These are phyloP conservation scores for Daphne laureola DNA, from an alignment of 441 rosid species.

Conservation along the genomic window DNA sequence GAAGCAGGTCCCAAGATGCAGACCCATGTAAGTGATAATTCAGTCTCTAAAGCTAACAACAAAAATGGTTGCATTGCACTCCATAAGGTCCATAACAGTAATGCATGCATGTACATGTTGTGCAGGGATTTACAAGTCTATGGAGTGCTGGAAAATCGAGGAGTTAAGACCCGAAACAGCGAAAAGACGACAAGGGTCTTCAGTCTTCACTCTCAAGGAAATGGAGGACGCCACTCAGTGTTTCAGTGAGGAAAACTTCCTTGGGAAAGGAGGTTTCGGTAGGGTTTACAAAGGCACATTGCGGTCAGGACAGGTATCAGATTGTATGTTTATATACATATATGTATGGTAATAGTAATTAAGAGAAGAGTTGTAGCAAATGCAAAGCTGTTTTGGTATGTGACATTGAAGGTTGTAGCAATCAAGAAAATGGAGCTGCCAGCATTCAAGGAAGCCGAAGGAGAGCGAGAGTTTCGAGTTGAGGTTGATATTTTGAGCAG, in stretches of 20 bases:
- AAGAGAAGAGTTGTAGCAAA: too few species aligned
- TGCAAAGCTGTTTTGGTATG: too few species aligned
- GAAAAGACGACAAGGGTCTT: conserved; percentile 52
- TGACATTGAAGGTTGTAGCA: conserved; percentile 63
- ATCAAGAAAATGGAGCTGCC: conserved; percentile 96
- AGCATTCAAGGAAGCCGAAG: conserved; percentile 68
- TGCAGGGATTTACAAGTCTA: conserved; percentile 74
- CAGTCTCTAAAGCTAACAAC: too few species aligned
- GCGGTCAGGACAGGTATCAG: conserved; percentile 74
- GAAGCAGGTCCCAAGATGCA: conserved; percentile 69
- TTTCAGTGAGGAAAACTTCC: conserved; percentile 59
- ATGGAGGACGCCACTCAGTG: conserved; percentile 83
- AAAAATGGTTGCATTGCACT: too few species aligned
- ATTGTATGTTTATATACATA: not conserved
- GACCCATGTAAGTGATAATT: conserved; percentile 68
- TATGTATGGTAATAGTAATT: too few species aligned
- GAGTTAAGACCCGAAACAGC: conserved; percentile 41
- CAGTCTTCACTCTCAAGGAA: conserved; percentile 81
- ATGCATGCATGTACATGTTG: conserved; percentile 3
- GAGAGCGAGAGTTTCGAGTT: conserved; percentile 86
- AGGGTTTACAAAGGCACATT: conserved; percentile 76
- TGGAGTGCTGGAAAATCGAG: conserved; percentile 63
- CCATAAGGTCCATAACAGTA: too few species aligned
- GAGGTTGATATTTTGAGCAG: conserved; percentile 96
- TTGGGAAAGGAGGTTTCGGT: conserved; percentile 93